A percentile compares a stretch with the other conserved stretches of the same genome.
phyloP scores from a whole-genome alignment of 768 basidiomycete genomes.

The Lanmaoa rubissima region DNA sequence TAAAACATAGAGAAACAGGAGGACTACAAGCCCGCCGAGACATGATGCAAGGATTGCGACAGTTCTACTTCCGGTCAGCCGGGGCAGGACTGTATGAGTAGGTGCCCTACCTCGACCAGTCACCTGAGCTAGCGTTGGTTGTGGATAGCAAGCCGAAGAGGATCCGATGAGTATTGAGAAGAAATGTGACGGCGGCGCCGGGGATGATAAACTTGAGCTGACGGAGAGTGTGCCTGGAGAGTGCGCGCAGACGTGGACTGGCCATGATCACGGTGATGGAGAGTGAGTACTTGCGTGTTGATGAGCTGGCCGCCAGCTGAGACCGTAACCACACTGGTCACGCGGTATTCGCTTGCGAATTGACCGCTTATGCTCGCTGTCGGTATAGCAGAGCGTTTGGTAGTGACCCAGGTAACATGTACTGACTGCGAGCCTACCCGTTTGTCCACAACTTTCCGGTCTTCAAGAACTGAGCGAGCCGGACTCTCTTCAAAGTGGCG shows the following conservation, averaged over 20 bases:
- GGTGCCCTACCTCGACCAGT: conserved; percentile 51
- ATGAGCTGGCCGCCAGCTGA: conserved; percentile 3
- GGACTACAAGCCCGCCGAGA: conserved; percentile 58
- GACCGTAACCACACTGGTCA: conserved; percentile 10
- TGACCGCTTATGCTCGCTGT: not conserved
- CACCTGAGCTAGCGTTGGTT: conserved; percentile 34
- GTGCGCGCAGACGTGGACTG: conserved; percentile 10
- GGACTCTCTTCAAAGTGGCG: not conserved
- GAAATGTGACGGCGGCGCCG: conserved; percentile 62
- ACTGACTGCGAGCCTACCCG: not conserved
- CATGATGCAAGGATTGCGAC: conserved; percentile 52
- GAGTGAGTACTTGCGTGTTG: not conserved
- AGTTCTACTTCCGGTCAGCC: conserved; percentile 39
- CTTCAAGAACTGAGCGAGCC: not conserved
- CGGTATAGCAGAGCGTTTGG: not conserved
- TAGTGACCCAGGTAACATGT: not conserved
- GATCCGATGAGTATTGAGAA: conserved; percentile 53
- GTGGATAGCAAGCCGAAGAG: conserved; percentile 41
- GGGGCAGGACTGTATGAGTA: not conserved
- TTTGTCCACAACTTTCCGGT: not conserved
- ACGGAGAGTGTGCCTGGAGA: conserved; percentile 52
- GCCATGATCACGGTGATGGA: conserved; percentile 18
- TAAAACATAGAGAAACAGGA: conserved; percentile 71
- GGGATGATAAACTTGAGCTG: conserved; percentile 78
- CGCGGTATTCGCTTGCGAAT: conserved; percentile 3